A percentile compares a stretch with the other conserved stretches of the same genome.
These are phyloP conservation scores for Brassica juncea DNA, from an alignment of 345 rosid genomes.

Conservation along the genomic window DNA sequence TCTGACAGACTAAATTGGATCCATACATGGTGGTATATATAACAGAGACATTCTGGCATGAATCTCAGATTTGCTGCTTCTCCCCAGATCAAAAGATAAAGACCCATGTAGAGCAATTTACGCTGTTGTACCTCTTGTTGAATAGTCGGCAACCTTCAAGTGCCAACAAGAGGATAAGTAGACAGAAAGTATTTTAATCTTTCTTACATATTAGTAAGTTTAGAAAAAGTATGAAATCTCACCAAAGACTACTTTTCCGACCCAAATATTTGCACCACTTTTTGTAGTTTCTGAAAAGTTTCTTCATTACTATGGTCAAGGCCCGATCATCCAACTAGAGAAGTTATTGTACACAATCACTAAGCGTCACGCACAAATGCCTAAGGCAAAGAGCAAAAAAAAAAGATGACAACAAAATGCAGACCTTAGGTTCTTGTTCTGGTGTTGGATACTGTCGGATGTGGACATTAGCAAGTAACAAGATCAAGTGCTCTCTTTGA, in stretches of 20 bases:
- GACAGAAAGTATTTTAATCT: not conserved
- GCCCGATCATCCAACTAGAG: constrained; percentile 61
- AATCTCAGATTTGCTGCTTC: constrained; percentile 96
- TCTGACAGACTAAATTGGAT: constrained; percentile 7
- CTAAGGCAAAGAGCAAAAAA: not conserved
- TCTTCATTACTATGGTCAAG: constrained; percentile 63
- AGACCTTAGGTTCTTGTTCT: constrained; percentile 58
- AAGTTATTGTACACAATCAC: constrained; percentile 7
- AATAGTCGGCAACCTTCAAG: constrained; percentile 81
- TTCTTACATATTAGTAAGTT: not conserved
- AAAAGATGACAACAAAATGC: constrained; percentile 7
- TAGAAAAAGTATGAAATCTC: constrained; percentile 11
- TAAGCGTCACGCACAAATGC: not conserved
- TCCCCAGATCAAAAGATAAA: constrained; percentile 94
- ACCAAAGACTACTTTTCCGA: constrained; percentile 73
- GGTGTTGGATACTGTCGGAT: constrained; percentile 55
- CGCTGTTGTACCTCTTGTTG: constrained; percentile 97
- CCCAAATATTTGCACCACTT: constrained; percentile 73
- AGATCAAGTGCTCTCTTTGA: constrained; percentile 68
- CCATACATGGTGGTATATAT: constrained; percentile 84
- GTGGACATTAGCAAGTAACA: constrained; percentile 67
- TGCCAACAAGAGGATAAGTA: constrained; percentile 21
- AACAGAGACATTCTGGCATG: constrained; percentile 95
- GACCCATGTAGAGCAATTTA: constrained; percentile 83
- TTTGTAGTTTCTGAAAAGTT: constrained; percentile 65